A percentile compares a stretch with the other conserved stretches of the same genome.
Conservation (phyloP, 1,284 basidiomycete genomes). For the Cryptococcus sp. region DNA sequence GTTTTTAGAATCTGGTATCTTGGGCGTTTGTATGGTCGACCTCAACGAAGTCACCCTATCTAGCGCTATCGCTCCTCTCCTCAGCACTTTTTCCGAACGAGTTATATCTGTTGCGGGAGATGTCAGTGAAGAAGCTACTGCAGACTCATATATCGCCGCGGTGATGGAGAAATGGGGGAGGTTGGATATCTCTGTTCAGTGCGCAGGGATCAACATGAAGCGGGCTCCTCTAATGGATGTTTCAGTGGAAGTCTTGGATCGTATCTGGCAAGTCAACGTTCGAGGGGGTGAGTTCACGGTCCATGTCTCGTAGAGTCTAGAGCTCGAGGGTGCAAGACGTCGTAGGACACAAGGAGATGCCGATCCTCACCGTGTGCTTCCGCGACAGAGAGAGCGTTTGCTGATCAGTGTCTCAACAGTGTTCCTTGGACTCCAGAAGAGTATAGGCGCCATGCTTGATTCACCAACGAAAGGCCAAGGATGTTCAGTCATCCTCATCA, state of each 20-base stretch:
- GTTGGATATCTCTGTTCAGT: constrained; percentile 20
- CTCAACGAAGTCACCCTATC: neutral
- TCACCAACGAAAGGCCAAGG: constrained; percentile 25
- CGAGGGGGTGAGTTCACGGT: constrained; percentile 15
- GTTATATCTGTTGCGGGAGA: constrained; percentile 16
- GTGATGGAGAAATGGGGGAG: constrained; percentile 22
- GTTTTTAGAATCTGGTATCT: neutral
- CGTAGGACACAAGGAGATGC: too few relatives aligned
- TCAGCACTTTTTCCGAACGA: neutral
- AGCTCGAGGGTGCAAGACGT: too few relatives aligned
- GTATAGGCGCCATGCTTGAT: constrained; percentile 23
- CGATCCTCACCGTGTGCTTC: neutral
- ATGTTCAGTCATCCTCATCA: constrained; percentile 29
- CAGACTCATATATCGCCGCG: constrained; percentile 7
- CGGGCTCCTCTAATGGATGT: constrained; percentile 15
- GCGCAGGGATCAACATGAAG: constrained; percentile 22
- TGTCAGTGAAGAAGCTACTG: constrained; percentile 13
- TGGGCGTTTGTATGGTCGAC: neutral
- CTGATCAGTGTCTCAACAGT: constrained; percentile 8
- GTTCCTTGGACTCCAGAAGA: constrained; percentile 33
- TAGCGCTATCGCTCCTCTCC: neutral
- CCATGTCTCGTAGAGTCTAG: too few relatives aligned
- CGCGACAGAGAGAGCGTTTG: too few relatives aligned
- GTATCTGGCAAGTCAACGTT: constrained; percentile 20
- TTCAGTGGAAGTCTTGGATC: constrained; percentile 19